phyloP scores from a whole-genome alignment of 495 filamentous ascomycete genomes.

The Neurospora sp. region DNA sequence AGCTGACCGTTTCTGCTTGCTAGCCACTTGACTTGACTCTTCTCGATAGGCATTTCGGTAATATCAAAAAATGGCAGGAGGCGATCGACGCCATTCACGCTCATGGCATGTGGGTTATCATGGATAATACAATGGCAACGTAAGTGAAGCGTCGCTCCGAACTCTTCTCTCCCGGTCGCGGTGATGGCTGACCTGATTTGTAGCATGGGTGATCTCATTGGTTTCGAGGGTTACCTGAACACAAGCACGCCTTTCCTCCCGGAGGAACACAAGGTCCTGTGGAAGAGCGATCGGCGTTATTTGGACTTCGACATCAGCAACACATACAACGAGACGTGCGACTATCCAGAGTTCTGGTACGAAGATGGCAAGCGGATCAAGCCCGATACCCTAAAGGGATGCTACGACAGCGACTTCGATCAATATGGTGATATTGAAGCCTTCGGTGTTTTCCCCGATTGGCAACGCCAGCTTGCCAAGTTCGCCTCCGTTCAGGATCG shows the following conservation, averaged over 20 bases:
- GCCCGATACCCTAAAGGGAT: conserved; percentile 43
- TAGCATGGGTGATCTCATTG: conserved; percentile 57
- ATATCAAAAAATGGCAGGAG: conserved; percentile 52
- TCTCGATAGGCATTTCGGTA: conserved; percentile 60
- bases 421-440: conserved; percentile 61
- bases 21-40: conserved; percentile 60
- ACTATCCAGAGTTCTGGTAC: conserved; percentile 58
- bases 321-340: conserved; percentile 46
- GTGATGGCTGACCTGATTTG: conserved; percentile 4
- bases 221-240: conserved; percentile 58
- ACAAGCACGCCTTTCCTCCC: conserved; percentile 50
- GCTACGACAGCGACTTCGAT: conserved; percentile 63
- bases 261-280: conserved; percentile 48
- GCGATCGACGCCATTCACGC: conserved; percentile 55
- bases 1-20: background rate
- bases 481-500: conserved; percentile 70
- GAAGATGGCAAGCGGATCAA: conserved; percentile 49
- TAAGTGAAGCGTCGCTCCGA: conserved; percentile 6
- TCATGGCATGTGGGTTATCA: conserved; percentile 59
- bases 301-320: conserved; percentile 56
- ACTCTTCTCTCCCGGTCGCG: background rate
- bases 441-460: conserved; percentile 60
- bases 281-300: conserved; percentile 50
- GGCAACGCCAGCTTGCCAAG: conserved; percentile 56
- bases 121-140: conserved; percentile 65